Percentiles rank a stretch among this genome's conserved stretches.
Evolutionary conservation across 2,329 filamentous ascomycete species (phyloP).

Genomic region (Cytospora piceae): DNA sequence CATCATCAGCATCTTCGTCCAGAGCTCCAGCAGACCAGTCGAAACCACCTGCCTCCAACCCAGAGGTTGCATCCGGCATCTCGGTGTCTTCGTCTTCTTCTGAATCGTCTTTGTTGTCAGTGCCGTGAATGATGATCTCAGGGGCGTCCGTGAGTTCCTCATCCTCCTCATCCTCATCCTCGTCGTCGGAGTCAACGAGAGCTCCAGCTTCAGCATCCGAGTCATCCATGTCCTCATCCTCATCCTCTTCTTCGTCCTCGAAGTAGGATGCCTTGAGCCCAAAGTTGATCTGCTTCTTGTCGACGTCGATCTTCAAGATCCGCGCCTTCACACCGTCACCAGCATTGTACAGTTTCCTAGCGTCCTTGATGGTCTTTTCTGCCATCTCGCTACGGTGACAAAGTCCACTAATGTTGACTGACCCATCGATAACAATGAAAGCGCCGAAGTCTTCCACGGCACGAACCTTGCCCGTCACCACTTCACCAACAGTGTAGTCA

Average conservation of each 20-base stretch:
- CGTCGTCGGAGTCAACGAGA: conserved; percentile 43
- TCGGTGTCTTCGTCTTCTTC: conserved; percentile 46
- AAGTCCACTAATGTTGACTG: conserved; percentile 85
- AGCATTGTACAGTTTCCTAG: conserved; percentile 85
- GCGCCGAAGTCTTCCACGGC: conserved; percentile 96
- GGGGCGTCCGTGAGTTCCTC: conserved; percentile 53
- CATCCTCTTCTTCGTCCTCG: conserved; percentile 60
- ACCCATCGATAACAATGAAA: conserved; percentile 88
- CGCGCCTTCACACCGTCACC: conserved; percentile 94
- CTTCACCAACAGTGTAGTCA: conserved; percentile 79
- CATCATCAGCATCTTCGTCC: conserved; percentile 54
- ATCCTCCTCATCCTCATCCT: conserved; percentile 54
- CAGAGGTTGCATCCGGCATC: conserved; percentile 45
- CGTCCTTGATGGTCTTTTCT: conserved; percentile 78
- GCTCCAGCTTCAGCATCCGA: conserved; percentile 53
- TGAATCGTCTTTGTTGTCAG: conserved; percentile 43
- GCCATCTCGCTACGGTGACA: conserved; percentile 94
- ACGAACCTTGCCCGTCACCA: conserved; percentile 86
- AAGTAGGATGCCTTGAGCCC: conserved; percentile 94
- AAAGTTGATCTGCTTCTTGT: conserved; percentile 81
- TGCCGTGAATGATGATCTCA: conserved; percentile 47
- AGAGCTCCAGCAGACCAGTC: conserved; percentile 82
- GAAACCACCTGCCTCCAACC: conserved; percentile 76
- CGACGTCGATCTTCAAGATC: conserved; percentile 75
- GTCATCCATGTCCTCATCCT: conserved; percentile 49